phyloP scores from a whole-genome alignment of 2,329 filamentous ascomycete species.

The Aspergillus ruber region DNA sequence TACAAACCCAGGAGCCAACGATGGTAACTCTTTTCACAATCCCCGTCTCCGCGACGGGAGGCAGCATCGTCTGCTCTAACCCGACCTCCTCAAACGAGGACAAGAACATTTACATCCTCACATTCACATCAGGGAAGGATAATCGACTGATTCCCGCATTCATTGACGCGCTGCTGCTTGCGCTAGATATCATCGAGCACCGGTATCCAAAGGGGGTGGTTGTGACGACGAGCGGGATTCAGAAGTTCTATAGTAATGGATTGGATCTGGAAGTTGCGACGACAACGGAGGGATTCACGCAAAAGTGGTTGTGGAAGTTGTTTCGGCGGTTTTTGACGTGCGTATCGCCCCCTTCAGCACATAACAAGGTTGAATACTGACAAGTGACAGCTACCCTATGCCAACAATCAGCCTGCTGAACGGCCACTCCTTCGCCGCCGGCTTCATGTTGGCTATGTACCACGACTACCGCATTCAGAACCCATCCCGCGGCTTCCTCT shows the following conservation, averaged over 20 bases:
- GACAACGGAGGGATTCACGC: conserved; percentile 55
- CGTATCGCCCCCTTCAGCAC: conserved; percentile 5
- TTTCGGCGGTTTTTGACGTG: conserved; percentile 60
- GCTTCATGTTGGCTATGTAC: conserved; percentile 74
- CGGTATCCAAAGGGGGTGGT: conserved; percentile 64
- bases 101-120: conserved; percentile 61
- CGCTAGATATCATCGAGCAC: conserved; percentile 69
- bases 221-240: conserved; percentile 66
- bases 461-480: conserved; percentile 80
- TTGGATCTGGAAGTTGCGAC: conserved; percentile 67
- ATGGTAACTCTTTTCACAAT: conserved; percentile 52
- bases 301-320: conserved; percentile 55
- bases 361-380: conserved; percentile 1
- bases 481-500: conserved; percentile 63
- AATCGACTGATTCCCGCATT: conserved; percentile 68
- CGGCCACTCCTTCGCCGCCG: conserved; percentile 74
- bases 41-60: conserved; percentile 49
- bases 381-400: conserved; percentile 58
- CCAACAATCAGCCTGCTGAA: conserved; percentile 73
- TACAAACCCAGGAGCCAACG: neutral
- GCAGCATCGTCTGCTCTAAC: conserved; percentile 57
- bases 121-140: conserved; percentile 64
- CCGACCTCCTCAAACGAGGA: conserved; percentile 42
- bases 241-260: conserved; percentile 78
- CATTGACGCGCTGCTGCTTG: conserved; percentile 60